Base-by-base conservation (phyloP, 306 rosid genomes). In the Hippophae rhamnoides region DNA sequence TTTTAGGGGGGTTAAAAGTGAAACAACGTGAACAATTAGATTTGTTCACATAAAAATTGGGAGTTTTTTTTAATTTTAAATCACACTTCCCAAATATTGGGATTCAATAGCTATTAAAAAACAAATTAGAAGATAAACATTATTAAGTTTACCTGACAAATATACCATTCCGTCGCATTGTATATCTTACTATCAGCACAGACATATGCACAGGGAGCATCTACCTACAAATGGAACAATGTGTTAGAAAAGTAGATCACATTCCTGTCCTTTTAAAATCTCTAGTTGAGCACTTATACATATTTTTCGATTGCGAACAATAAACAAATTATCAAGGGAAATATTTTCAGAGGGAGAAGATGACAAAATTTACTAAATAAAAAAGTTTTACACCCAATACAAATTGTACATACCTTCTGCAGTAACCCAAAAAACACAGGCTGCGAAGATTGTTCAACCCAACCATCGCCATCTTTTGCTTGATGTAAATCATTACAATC, bases 401-500 rank as follows among this genome's bases (percentile, higher is more conserved):
- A 43, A 47, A 53, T 47, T 70, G 71, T 52, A 26, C 54, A 54
- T 77, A 93, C 99, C 97, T 82, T 93, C 78, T 93, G 99, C 82
- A 93, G 57, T 58, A 93, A 71, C 57, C 99, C 99, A 72, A 93
- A 86, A 60, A 88, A 76, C 76, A 86, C 75, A 43, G 95, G 96
- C 67, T 86, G 95, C 53, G 85, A 82, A 79, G 93, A 88, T 79
- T 93, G 97, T 74, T 93, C 99, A 51, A 88, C 94, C 99, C 99
- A 93, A 64, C 97, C 99, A 62, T 93, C 99, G 57, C 99, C 97
- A 67, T 93, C 99, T 70, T 86, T 93, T 13, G 97, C 99, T 82
- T 67, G 99, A 81, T 93, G 99, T 67, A 82, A 89, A 57, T 93
- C 95, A 72, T 86, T 86, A 70, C 99, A 93, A 59, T 93, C 99